Conservation (phyloP, 2,329 filamentous ascomycete species). For the Fusarium sp. region DNA sequence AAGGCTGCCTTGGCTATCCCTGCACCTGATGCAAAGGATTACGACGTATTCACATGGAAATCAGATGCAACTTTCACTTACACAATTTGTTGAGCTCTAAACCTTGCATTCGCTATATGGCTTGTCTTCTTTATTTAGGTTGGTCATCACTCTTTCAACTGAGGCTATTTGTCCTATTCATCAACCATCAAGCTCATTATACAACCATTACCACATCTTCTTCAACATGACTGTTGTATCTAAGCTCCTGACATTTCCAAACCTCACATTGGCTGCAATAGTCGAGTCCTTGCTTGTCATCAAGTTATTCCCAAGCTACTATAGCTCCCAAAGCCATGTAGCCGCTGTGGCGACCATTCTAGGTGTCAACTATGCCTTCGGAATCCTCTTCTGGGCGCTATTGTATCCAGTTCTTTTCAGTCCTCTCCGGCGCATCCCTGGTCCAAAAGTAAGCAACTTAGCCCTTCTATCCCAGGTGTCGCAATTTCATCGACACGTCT, state of each 20-base stretch:
- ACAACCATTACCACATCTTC: not conserved
- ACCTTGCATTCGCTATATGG: not conserved
- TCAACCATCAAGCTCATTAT: not conserved
- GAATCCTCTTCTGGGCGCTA: conserved; percentile 27
- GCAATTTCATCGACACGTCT: not conserved
- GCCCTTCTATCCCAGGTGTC: not conserved
- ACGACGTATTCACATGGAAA: not conserved
- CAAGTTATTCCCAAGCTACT: conserved; percentile 42
- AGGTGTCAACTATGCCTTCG: conserved; percentile 35
- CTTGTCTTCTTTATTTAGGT: not conserved
- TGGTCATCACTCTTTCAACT: not conserved
- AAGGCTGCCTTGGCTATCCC: not conserved
- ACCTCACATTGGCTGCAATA: conserved; percentile 30
- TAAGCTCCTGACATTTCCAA: conserved; percentile 25
- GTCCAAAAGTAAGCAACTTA: conserved; percentile 31
- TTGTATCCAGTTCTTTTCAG: conserved; percentile 38
- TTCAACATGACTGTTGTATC: conserved; percentile 28
- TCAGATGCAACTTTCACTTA: not conserved
- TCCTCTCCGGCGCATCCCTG: conserved; percentile 36
- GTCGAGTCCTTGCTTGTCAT: conserved; percentile 44
- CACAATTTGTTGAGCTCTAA: not conserved
- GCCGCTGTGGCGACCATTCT: conserved; percentile 19
- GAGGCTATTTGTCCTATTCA: not conserved
- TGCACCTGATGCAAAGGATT: not conserved
- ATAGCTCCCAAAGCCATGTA: conserved; percentile 26